Conservation (phyloP, 306 rosid species). For the Macrotyloma uniflorum region DNA sequence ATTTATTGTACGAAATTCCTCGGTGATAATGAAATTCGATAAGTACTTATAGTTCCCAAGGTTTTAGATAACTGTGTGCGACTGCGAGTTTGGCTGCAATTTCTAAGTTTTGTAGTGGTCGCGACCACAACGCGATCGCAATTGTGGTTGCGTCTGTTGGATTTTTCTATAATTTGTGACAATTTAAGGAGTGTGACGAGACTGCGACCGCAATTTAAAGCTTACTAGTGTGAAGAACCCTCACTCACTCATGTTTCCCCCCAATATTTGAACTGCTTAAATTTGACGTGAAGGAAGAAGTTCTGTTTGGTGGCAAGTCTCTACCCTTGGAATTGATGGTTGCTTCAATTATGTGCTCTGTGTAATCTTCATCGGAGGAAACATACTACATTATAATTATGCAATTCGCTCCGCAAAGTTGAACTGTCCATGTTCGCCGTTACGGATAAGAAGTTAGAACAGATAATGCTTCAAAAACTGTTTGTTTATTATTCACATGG, state of each 20-base stretch:
- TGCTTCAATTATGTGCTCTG: neutral
- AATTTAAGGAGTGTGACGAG: neutral
- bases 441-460: constrained; percentile 36
- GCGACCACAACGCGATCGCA: neutral
- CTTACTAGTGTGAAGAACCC: neutral
- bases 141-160: neutral
- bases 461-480: neutral
- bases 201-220: neutral
- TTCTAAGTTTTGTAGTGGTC: neutral
- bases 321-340: neutral
- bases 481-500: neutral
- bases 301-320: neutral
- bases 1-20: neutral
- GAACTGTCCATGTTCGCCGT: constrained; percentile 45
- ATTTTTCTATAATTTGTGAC: neutral
- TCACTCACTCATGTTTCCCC: neutral
- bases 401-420: neutral
- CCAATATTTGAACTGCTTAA: neutral
- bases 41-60: neutral
- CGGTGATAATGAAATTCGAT: neutral
- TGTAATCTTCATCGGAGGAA: no score
- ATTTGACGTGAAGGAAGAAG: neutral
- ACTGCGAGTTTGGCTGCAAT: neutral
- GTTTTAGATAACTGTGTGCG: neutral
- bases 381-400: neutral